Base-by-base conservation (phyloP, 2,329 filamentous ascomycete genomes). In the Cercospora sp. region DNA sequence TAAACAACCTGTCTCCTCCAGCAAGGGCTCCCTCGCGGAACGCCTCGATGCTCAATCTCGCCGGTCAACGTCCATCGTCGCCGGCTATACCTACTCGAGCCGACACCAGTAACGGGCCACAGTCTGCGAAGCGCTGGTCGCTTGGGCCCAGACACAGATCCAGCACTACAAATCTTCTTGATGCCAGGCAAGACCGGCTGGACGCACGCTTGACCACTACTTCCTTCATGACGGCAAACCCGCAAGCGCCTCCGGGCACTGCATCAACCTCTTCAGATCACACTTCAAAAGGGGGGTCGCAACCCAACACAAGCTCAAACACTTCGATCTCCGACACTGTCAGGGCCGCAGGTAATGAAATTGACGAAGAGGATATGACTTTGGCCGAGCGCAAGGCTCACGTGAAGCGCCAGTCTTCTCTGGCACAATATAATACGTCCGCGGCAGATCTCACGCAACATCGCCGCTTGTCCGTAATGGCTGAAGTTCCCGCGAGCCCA, bases 341-440 rank as follows among this genome's bases (percentile, higher is more conserved):
- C 2, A 75, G 75, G 3, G 71, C 74, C 0, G 67, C 31, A 12
- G 31, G 63, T 10, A 61, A 51, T 23, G 60, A 67, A 10, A 51
- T 58, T 7, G 86, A 87, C 71, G 81, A 84, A 1, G 91, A 94
- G 68, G 87, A 93, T 65, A 83, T 94, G 72, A 89, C 91, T 0
- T 83, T 95, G 18, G 90, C 87, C 51, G 87, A 91, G 73, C 88
- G 91, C 63, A 75, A 78, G 69, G 75, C 76, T 16, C 63, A 79
- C 16, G 76, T 82, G 10, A 79, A 81, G 68, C 67, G 61, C 60
- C 67, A 71, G 48, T 58, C 66, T 53, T 26, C 59, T 30, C 53
- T 68, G 16, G 57, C 64, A 51, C 60, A 58, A 13, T 60, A 66
- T 16, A 68, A 63, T 45, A 60, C 66, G n/a, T 51, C 53, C n/a